Evolutionary conservation across 371 early-diverging fungal species (phyloP), one percentile per base, ranked within the genome.

Genomic region (Chytridium lagenaria): DNA sequence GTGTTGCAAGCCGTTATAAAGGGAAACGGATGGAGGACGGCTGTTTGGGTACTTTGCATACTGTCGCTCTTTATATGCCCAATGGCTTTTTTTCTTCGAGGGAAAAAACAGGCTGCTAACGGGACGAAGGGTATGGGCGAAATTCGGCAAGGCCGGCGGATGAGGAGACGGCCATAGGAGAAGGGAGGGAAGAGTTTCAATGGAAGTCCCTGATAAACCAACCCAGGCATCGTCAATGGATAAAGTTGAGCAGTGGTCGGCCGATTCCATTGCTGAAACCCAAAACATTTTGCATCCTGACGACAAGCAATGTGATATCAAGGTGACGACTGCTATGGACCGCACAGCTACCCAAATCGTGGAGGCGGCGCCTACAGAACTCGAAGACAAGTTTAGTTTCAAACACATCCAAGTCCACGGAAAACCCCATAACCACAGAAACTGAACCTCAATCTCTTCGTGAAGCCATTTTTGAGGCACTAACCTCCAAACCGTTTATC

Each of bases 401-500:
- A 23, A 63, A 10, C 19, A 15, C 3, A 37, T 36, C 39, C 44
- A 3, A 39, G 33, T 2, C 44, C 12, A 44, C 39, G 36, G 19
- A 38, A n/a, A 2, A 10, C 7, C 15, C 7, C 22, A 28, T 19
- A 5, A 22, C 2, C n/a, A 30, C 2, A n/a, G 68, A 36, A n/a
- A 19, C 31, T 28, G 59, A 70, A 59, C 61, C 70, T 3, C 15
- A 22, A 3, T 33, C 55, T 5, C 37, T 59, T 5, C 59, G 50
- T 59, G 59, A 70, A 59, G 74, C 74, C 12, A 33, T 74, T 23
- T 30, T 15, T 26, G 68, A 74, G 49, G 73, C 69, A 2, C 39
- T 68, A 10, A 26, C 38, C 10, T 51, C 51, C 3, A 30, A 30
- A 36, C 67, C 72, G n/a, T 71, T 71, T 51, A 5, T 40, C 28